These are phyloP conservation scores for Beta lomatogona DNA, from an alignment of 179 eudicot genomes.

Conservation along the genomic window DNA sequence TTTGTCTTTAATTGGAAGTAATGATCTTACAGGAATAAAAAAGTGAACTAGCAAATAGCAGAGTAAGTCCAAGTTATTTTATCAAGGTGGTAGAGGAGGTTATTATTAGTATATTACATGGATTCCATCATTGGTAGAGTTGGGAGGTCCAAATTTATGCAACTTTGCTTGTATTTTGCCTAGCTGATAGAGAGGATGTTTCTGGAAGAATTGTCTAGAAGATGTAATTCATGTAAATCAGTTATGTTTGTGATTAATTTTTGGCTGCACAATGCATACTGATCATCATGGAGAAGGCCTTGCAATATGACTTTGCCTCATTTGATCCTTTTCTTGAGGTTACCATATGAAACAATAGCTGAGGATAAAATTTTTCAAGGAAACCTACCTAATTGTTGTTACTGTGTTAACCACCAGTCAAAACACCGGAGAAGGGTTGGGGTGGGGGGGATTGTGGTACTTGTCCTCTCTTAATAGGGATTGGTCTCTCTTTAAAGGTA, in stretches of 20 bases:
- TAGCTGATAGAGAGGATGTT: not conserved
- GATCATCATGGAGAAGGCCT: not conserved
- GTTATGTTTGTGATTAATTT: not conserved
- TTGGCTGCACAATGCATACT: not conserved
- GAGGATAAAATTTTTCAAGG: not conserved
- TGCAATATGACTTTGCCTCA: too few relatives aligned
- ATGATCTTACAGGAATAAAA: not conserved
- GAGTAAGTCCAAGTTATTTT: not conserved
- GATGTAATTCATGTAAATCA: not conserved
- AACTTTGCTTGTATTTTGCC: not conserved
- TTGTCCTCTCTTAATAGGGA: not conserved
- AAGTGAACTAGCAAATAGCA: not conserved
- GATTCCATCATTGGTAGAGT: not conserved
- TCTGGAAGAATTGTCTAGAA: not conserved
- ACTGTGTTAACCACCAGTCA: not conserved
- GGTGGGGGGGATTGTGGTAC: not conserved
- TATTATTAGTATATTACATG: not conserved
- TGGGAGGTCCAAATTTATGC: not conserved
- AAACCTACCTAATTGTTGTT: not conserved
- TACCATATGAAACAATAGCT: too few relatives aligned
- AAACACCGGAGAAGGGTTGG: not conserved
- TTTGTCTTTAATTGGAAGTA: not conserved
- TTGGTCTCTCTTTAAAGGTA: not conserved
- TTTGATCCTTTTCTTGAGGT: too few relatives aligned
- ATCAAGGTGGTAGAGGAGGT: not conserved